Evolutionary conservation across 2,329 filamentous ascomycete species (phyloP).

Genomic region (Exserohilum turcica): DNA sequence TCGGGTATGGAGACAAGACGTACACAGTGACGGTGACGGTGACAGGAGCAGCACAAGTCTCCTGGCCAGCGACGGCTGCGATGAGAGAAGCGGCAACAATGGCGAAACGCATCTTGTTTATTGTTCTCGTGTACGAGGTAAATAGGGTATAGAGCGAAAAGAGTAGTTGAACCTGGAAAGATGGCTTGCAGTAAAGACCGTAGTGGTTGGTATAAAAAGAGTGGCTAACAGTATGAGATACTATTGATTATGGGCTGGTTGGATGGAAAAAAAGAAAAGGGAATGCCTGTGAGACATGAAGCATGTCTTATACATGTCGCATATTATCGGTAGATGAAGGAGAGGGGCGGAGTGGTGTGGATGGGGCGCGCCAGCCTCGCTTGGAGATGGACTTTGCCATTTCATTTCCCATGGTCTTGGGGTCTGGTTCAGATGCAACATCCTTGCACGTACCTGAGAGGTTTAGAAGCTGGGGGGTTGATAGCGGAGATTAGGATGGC

Average conservation of each 20-base stretch:
- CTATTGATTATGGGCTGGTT: conserved; percentile 30
- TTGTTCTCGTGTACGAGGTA: conserved; percentile 6
- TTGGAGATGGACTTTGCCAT: conserved; percentile 2
- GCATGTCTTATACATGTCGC: conserved; percentile 22
- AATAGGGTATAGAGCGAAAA: conserved; percentile 13
- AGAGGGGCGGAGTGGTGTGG: conserved; percentile 2
- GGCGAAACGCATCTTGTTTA: conserved; percentile 41
- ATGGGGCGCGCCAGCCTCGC: conserved; percentile 17
- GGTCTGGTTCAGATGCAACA: conserved; percentile 4
- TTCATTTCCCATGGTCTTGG: conserved; percentile 7
- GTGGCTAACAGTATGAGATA: conserved; percentile 36
- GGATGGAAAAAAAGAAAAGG: conserved; percentile 5
- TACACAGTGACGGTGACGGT: conserved; percentile 42
- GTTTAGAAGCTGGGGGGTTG: conserved; percentile 5
- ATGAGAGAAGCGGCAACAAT: conserved; percentile 33
- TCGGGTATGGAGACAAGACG: conserved; percentile 4
- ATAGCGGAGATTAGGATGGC: conserved; percentile 14
- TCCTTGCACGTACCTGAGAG: conserved; percentile 5
- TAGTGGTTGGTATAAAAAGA: conserved; percentile 29
- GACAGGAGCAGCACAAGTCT: conserved; percentile 28
- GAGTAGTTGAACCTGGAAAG: conserved; percentile 8
- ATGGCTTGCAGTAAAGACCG: conserved; percentile 16
- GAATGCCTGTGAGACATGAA: not conserved
- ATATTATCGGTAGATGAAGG: conserved; percentile 21
- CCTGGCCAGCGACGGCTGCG: conserved; percentile 32